These are phyloP conservation scores for Trichosporon faecale DNA, from an alignment of 1,284 basidiomycete genomes.

Conservation along the genomic window DNA sequence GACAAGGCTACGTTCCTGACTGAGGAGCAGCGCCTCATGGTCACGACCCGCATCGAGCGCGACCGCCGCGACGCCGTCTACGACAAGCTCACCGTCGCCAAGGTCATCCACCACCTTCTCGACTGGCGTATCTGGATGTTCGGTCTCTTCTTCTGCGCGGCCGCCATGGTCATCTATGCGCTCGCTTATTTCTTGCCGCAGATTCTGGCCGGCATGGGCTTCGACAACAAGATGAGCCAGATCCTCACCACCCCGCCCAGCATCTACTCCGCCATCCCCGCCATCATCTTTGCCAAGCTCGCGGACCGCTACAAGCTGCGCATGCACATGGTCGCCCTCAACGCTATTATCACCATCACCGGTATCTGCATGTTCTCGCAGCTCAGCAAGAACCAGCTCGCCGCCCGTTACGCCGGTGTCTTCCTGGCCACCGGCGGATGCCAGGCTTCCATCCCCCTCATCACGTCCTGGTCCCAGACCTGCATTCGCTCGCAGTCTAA, in stretches of 20 bases:
- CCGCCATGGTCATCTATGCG: constrained; percentile 22
- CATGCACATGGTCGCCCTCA: constrained; percentile 14
- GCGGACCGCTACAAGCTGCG: constrained; percentile 42
- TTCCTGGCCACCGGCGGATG: constrained; percentile 42
- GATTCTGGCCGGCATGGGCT: constrained; percentile 38
- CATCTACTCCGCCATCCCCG: constrained; percentile 45
- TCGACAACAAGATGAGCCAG: constrained; percentile 37
- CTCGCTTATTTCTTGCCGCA: constrained; percentile 50
- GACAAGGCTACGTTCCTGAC: constrained; percentile 17
- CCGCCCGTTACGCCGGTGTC: constrained; percentile 27
- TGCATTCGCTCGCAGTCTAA: constrained; percentile 53
- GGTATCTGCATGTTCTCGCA: constrained; percentile 25
- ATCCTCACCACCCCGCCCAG: constrained; percentile 53
- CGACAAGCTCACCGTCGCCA: constrained; percentile 48
- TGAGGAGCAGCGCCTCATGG: constrained; percentile 16
- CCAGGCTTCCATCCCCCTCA: constrained; percentile 38
- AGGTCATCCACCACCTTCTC: constrained; percentile 40
- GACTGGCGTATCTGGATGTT: constrained; percentile 54
- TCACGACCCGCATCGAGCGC: constrained; percentile 20
- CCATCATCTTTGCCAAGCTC: constrained; percentile 44
- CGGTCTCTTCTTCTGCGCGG: constrained; percentile 48
- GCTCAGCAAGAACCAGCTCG: constrained; percentile 26
- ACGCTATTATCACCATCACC: constrained; percentile 17
- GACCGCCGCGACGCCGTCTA: constrained; percentile 46
- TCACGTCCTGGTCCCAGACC: constrained; percentile 46